A percentile compares a stretch with the other conserved stretches of the same genome.
Conservation (phyloP, 1,284 basidiomycete genomes). For the Leccinum pachyderme region DNA sequence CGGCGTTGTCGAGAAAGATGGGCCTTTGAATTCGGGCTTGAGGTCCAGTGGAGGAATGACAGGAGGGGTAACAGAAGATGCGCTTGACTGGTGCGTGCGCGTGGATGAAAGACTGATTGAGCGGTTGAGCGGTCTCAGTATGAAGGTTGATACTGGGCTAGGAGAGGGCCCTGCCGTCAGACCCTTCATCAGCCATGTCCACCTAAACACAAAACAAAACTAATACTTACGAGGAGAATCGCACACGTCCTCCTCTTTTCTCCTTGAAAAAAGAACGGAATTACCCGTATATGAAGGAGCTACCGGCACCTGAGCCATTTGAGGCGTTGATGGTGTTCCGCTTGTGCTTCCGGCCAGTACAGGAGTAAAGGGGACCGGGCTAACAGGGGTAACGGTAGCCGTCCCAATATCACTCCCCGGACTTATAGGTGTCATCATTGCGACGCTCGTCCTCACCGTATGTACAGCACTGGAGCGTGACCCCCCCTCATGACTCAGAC, state of each 20-base stretch:
- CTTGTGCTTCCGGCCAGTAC: constrained; percentile 17
- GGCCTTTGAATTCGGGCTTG: constrained; percentile 51
- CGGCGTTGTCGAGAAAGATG: constrained; percentile 34
- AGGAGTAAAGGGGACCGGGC: constrained; percentile 31
- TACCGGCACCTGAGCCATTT: constrained; percentile 17
- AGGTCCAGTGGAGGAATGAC: constrained; percentile 57
- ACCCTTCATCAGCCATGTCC: constrained; percentile 6
- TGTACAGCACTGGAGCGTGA: constrained; percentile 24
- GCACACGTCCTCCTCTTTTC: constrained; percentile 29
- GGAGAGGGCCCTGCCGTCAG: constrained; percentile 30
- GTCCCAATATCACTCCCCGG: constrained; percentile 15
- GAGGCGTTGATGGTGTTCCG: constrained; percentile 14
- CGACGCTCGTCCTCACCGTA: constrained; percentile 28
- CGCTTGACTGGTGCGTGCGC: constrained; percentile 48
- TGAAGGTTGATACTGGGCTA: constrained; percentile 29
- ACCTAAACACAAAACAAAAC: background rate
- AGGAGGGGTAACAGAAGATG: constrained; percentile 40
- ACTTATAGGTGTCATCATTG: constrained; percentile 28
- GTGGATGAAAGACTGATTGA: constrained; percentile 47
- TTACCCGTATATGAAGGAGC: constrained; percentile 24
- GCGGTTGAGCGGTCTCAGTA: constrained; percentile 34
- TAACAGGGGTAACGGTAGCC: constrained; percentile 28
- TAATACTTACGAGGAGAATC: constrained; percentile 32
- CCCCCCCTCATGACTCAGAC: constrained; percentile 25
- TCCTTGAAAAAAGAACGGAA: constrained; percentile 23